These are phyloP conservation scores for Micractinium conductrix DNA, from an alignment of 139 green algal genomes.

Conservation along the genomic window DNA sequence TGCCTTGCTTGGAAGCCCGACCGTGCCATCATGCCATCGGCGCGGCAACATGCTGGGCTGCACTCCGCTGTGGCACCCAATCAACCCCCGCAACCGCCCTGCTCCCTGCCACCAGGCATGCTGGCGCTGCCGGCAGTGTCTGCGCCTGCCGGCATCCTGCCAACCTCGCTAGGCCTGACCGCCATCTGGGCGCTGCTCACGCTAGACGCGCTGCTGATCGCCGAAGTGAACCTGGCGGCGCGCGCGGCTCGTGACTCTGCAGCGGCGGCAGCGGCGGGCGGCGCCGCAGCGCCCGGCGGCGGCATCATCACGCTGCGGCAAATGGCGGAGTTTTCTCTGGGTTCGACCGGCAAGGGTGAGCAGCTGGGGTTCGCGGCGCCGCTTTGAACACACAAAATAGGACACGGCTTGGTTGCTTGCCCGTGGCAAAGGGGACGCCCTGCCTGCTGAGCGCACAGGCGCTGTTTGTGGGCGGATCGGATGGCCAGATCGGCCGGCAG, in stretches of 20 bases:
- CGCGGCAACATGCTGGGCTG: too few relatives aligned
- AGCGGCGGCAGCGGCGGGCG: neutral
- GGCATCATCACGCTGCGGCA: slow-evolving; percentile 61
- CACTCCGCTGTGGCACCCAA: too few relatives aligned
- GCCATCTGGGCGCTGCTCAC: slow-evolving; percentile 65
- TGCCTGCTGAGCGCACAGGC: too few relatives aligned
- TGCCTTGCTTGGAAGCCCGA: too few relatives aligned
- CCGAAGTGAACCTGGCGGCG: slow-evolving; percentile 71
- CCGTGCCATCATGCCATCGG: too few relatives aligned
- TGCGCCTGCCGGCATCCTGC: slow-evolving; percentile 61
- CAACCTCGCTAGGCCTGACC: slow-evolving; percentile 42
- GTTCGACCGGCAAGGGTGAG: slow-evolving; percentile 40
- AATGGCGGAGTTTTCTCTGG: slow-evolving; percentile 70
- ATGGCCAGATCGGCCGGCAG: too few relatives aligned
- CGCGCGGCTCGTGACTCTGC: neutral
- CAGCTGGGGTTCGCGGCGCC: too few relatives aligned
- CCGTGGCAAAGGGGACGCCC: too few relatives aligned
- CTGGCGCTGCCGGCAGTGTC: slow-evolving; percentile 64
- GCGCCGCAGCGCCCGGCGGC: neutral
- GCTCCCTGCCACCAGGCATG: slow-evolving; percentile 57
- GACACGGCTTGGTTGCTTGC: too few relatives aligned
- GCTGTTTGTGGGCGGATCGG: too few relatives aligned
- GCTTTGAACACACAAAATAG: too few relatives aligned
- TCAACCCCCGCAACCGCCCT: slow-evolving; percentile 56
- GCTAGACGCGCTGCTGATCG: slow-evolving; percentile 69